These are phyloP conservation scores for Pyrus hybrid DNA, from an alignment of 331 rosid species.

Conservation along the genomic window DNA sequence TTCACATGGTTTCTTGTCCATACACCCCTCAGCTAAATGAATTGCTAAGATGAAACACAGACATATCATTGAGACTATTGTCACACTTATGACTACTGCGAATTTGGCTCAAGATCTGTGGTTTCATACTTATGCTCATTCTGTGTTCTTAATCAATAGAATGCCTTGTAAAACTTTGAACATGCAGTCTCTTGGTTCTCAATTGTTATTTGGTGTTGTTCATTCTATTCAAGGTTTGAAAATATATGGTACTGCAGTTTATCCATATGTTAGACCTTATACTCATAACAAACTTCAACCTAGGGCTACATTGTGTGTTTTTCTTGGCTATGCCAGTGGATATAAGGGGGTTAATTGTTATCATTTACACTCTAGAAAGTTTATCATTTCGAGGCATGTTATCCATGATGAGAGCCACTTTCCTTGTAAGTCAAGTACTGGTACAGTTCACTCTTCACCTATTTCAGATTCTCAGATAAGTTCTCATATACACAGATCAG, in stretches of 20 bases:
- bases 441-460: rapidly evolving
- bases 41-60: too few species aligned
- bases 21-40: not conserved
- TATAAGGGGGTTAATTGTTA: not conserved
- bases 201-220: not conserved
- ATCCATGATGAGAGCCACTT: not conserved
- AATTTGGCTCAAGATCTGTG: not conserved
- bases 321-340: not conserved
- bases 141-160: too few species aligned
- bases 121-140: not conserved
- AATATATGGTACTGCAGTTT: too few species aligned
- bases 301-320: not conserved
- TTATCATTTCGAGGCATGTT: not conserved
- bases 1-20: not conserved
- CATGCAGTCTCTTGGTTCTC: not conserved
- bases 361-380: too few species aligned
- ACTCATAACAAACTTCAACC: not conserved
- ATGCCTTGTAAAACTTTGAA: too few species aligned
- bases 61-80: not conserved
- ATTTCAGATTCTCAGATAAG: rapidly evolving
- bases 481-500: too few species aligned
- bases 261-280: not conserved
- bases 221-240: too few species aligned
- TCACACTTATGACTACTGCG: not conserved
- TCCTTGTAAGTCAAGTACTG: not conserved